Evolutionary conservation across 2,329 filamentous ascomycete species (phyloP).

Genomic region (Venturiaceae sp.): DNA sequence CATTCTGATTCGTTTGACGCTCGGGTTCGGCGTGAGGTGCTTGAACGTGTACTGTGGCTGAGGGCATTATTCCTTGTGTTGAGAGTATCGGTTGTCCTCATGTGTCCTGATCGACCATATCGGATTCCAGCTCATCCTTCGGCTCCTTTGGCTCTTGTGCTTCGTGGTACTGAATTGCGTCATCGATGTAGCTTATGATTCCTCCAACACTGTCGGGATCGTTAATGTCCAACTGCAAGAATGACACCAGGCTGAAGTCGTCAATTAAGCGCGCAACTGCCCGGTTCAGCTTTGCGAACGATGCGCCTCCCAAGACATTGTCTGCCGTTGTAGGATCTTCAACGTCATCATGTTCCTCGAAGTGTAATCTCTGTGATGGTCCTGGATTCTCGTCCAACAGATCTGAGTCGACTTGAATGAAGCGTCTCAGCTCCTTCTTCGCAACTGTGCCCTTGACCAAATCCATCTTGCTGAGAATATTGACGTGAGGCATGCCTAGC

Average conservation of each 20-base stretch:
- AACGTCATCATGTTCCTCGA: constrained; percentile 25
- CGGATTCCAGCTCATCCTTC: constrained; percentile 29
- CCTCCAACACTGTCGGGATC: constrained; percentile 84
- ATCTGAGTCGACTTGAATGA: constrained; percentile 75
- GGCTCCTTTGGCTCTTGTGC: constrained; percentile 86
- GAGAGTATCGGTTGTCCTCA: not conserved
- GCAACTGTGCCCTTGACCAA: constrained; percentile 82
- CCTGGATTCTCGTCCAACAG: constrained; percentile 72
- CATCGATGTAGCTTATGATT: constrained; percentile 86
- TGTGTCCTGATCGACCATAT: not conserved
- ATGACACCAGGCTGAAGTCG: constrained; percentile 97
- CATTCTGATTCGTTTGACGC: no score
- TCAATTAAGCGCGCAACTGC: constrained; percentile 89
- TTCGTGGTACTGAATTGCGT: constrained; percentile 88
- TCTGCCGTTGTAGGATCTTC: constrained; percentile 55
- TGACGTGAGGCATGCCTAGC: constrained; percentile 94
- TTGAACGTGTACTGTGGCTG: not conserved
- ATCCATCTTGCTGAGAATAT: constrained; percentile 97
- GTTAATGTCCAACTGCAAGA: constrained; percentile 78
- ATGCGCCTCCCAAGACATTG: constrained; percentile 68
- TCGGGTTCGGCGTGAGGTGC: no score
- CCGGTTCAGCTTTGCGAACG: constrained; percentile 73
- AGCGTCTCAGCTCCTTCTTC: constrained; percentile 81
- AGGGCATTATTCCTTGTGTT: not conserved
- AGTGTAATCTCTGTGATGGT: constrained; percentile 24